Percentiles rank a stretch among this genome's conserved stretches.
Evolutionary conservation across 2,329 filamentous ascomycete species (phyloP).

Genomic region (Venturia effusa): DNA sequence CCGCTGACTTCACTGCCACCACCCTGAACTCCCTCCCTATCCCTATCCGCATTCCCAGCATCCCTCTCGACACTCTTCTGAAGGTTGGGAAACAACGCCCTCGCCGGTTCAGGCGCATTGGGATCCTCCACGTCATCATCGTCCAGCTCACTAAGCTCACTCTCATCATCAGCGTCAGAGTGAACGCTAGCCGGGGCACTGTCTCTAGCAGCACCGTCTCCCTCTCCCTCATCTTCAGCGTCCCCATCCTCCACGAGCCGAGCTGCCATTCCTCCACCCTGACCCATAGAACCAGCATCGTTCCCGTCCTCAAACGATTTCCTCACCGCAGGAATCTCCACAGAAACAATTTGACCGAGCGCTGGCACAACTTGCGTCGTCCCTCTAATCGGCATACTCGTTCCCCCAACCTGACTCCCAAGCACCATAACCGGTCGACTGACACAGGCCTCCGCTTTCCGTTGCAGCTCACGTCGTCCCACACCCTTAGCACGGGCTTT

Average conservation of each 20-base stretch:
- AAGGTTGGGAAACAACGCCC: neutral
- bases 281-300: neutral
- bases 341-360: slow-evolving; percentile 18
- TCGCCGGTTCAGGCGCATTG: neutral
- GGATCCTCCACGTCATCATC: slow-evolving; percentile 22
- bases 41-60: neutral
- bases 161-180: slow-evolving; percentile 32
- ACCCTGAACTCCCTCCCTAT: neutral
- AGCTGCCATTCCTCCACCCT: neutral
- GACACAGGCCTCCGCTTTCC: slow-evolving; percentile 45
- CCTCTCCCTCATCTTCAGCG: neutral
- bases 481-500: slow-evolving; percentile 44
- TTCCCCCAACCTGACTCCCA: neutral
- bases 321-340: slow-evolving; percentile 1
- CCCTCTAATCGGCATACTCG: slow-evolving; percentile 10
- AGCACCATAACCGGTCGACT: neutral
- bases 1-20: neutral
- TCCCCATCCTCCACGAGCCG: neutral
- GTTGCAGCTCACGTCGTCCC: slow-evolving; percentile 47
- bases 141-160: slow-evolving; percentile 12
- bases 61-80: neutral
- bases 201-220: slow-evolving; percentile 19
- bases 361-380: neutral
- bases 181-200: slow-evolving; percentile 46
- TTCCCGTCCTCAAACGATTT: neutral